Conservation (phyloP, 2,329 filamentous ascomycete species). For the Sclerotinia minor region DNA sequence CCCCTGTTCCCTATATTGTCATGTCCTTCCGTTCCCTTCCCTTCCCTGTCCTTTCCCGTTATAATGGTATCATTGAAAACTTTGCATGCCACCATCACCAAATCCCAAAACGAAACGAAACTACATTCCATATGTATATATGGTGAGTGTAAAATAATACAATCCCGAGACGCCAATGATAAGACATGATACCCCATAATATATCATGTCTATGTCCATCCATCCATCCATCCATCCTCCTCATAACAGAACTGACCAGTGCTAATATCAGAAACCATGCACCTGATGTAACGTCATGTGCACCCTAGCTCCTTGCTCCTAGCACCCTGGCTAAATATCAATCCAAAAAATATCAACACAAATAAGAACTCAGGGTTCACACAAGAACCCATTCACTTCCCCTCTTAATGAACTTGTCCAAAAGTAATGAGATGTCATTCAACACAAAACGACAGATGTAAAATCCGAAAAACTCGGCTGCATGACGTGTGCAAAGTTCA, state of each 20-base stretch:
- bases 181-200: slow-evolving; percentile 4
- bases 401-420: slow-evolving; percentile 97
- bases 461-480: slow-evolving; percentile 96
- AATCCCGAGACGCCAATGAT: slow-evolving; percentile 6
- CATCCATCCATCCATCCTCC: not conserved
- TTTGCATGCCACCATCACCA: slow-evolving; percentile 12
- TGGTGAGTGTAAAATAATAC: not conserved
- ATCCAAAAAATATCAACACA: slow-evolving; percentile 11
- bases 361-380: slow-evolving; percentile 27
- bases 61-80: slow-evolving; percentile 12
- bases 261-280: slow-evolving; percentile 1
- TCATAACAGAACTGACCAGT: not conserved
- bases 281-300: not conserved
- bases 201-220: not conserved
- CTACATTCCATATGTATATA: not conserved
- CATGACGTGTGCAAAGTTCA: slow-evolving; percentile 88
- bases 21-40: not conserved
- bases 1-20: not conserved
- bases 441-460: slow-evolving; percentile 96
- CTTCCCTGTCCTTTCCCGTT: not conserved
- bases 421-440: slow-evolving; percentile 74
- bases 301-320: not conserved
- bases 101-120: slow-evolving; percentile 6
- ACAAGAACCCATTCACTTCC: slow-evolving; percentile 88
- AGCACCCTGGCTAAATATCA: slow-evolving; percentile 2